Evolutionary conservation across 441 rosid species (phyloP).

Genomic region (Iberis amara): DNA sequence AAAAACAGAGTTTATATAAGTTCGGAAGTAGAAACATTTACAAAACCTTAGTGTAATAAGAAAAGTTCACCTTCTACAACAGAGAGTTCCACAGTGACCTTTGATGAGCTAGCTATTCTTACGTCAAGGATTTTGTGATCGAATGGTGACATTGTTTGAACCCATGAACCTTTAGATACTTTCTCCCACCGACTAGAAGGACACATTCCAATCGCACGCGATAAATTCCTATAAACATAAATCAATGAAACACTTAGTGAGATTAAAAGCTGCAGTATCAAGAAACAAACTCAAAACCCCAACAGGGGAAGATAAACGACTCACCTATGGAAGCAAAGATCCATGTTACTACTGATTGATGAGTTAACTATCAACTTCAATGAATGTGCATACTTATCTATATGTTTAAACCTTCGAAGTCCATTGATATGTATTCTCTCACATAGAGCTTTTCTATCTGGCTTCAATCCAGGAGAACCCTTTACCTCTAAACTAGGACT

Average conservation of each 20-base stretch:
- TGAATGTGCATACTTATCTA: constrained; percentile 42
- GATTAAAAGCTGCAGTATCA: neutral
- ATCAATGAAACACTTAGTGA: constrained; percentile 7
- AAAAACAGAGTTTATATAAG: neutral
- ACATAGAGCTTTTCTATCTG: constrained; percentile 45
- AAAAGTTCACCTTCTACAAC: constrained; percentile 55
- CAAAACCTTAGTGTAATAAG: neutral
- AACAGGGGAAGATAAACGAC: constrained; percentile 12
- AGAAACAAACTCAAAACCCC: neutral
- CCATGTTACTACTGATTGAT: constrained; percentile 37
- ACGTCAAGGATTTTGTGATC: constrained; percentile 71
- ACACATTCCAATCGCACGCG: constrained; percentile 76
- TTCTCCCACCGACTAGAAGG: constrained; percentile 71
- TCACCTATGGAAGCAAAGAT: constrained; percentile 83
- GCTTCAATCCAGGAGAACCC: constrained; percentile 64
- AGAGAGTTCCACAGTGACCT: constrained; percentile 45
- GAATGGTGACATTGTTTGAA: constrained; percentile 80
- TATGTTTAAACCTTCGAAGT: constrained; percentile 46
- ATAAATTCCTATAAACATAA: constrained; percentile 50
- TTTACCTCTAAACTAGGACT: constrained; percentile 47
- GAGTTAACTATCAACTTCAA: constrained; percentile 45
- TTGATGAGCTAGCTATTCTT: constrained; percentile 43
- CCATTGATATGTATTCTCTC: constrained; percentile 70
- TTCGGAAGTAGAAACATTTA: neutral
- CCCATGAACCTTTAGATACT: constrained; percentile 66